Conservation (phyloP, 140 eudicot genomes). For the Eryngium alpinum region DNA sequence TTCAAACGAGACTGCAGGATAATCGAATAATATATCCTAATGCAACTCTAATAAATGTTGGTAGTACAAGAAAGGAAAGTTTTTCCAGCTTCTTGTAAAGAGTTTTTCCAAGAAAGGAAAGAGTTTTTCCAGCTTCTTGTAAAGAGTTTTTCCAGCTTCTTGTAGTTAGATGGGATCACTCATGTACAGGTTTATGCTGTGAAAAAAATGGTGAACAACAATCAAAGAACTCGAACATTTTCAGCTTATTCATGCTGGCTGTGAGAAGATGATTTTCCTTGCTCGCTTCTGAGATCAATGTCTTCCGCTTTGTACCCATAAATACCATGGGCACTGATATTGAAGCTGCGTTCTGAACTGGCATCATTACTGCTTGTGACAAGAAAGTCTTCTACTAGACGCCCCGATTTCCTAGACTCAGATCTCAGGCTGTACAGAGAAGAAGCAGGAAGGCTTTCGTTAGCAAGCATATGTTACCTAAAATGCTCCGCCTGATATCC, state of each 20-base stretch:
- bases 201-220: not conserved
- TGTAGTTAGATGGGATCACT: not conserved
- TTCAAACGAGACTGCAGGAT: too few relatives aligned
- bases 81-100: too few relatives aligned
- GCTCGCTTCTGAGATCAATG: slow-evolving; percentile 27
- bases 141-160: slow-evolving; percentile 9
- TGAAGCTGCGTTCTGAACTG: slow-evolving; percentile 45
- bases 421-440: slow-evolving; percentile 53
- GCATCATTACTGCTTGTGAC: slow-evolving; percentile 59
- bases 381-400: slow-evolving; percentile 36
- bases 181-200: not conserved
- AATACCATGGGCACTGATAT: slow-evolving; percentile 16
- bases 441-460: slow-evolving; percentile 59
- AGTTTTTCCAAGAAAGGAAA: too few relatives aligned
- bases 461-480: slow-evolving; percentile 48
- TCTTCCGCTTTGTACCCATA: slow-evolving; percentile 25
- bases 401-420: slow-evolving; percentile 36
- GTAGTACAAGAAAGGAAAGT: too few relatives aligned
- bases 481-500: slow-evolving; percentile 79
- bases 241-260: not conserved
- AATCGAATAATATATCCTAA: too few relatives aligned
- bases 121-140: too few relatives aligned
- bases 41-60: too few relatives aligned
- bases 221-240: not conserved
- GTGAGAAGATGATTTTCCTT: not conserved